These are phyloP conservation scores for Streptanthus diversifolius DNA, from an alignment of 345 rosid genomes.

Conservation along the genomic window DNA sequence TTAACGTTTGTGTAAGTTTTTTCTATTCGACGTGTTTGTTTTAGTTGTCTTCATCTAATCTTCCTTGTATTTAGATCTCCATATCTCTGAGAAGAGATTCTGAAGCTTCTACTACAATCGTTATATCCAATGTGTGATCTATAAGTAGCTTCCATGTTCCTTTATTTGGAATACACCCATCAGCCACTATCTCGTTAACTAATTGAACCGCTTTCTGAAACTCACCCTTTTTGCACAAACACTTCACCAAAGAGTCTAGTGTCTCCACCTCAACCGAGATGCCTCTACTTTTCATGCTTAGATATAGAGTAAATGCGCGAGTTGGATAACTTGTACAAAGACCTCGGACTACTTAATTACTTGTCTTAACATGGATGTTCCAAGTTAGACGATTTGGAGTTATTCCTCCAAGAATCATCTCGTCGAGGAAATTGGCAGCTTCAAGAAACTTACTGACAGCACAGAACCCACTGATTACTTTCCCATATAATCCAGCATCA, in stretches of 20 bases:
- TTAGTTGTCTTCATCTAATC: constrained; percentile 21
- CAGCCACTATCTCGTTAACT: constrained; percentile 62
- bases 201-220: constrained; percentile 53
- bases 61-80: constrained; percentile 21
- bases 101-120: constrained; percentile 31
- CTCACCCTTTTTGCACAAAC: constrained; percentile 57
- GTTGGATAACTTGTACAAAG: constrained; percentile 44
- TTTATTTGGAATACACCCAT: constrained; percentile 59
- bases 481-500: constrained; percentile 78
- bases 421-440: constrained; percentile 87
- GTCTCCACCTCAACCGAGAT: constrained; percentile 52
- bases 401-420: constrained; percentile 63
- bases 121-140: constrained; percentile 43
- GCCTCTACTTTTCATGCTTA: constrained; percentile 65
- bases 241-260: constrained; percentile 43
- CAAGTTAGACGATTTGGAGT: constrained; percentile 70
- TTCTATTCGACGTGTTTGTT: not conserved
- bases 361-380: constrained; percentile 63
- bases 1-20: not conserved
- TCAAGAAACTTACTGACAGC: constrained; percentile 50
- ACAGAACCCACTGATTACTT: constrained; percentile 61
- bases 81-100: constrained; percentile 32
- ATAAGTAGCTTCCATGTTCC: constrained; percentile 53
- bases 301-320: constrained; percentile 58
- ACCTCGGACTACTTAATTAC: constrained; percentile 60